Conservation (phyloP, 2,329 filamentous ascomycete genomes). For the Leptographium wingfieldii region DNA sequence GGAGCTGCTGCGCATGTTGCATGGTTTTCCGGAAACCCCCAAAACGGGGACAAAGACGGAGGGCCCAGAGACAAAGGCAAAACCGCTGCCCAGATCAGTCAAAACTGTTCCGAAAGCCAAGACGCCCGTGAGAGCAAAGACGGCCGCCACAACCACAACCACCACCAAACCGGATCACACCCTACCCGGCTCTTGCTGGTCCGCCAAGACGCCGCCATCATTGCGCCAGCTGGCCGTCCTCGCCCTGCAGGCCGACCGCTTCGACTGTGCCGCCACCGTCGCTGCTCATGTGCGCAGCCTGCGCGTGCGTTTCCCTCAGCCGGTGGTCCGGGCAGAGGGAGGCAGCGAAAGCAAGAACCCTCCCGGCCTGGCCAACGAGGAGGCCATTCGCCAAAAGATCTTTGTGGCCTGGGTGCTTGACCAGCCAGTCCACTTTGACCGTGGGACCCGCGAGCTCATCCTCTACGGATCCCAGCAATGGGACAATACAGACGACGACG, state of each 20-base stretch:
- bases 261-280: constrained; percentile 49
- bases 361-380: constrained; percentile 32
- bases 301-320: constrained; percentile 37
- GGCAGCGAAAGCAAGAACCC: constrained; percentile 19
- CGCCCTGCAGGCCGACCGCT: constrained; percentile 60
- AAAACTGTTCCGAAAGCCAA: neutral
- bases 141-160: no score
- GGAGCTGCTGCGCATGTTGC: constrained; percentile 56
- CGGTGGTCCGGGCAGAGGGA: neutral
- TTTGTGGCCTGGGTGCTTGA: constrained; percentile 54
- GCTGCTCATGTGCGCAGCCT: constrained; percentile 37
- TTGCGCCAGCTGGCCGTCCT: constrained; percentile 54
- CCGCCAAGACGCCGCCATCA: constrained; percentile 30
- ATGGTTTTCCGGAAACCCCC: constrained; percentile 19
- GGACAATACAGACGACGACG: constrained; percentile 24
- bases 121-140: neutral
- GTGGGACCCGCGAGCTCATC: constrained; percentile 53
- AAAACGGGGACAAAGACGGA: neutral
- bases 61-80: neutral
- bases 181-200: constrained; percentile 4
- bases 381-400: constrained; percentile 56
- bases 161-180: neutral
- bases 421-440: constrained; percentile 45
- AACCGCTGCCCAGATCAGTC: neutral
- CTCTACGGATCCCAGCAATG: constrained; percentile 50